A percentile compares a stretch with the other conserved stretches of the same genome.
These are phyloP conservation scores for Westerdykella sp. DNA, from an alignment of 2,329 filamentous ascomycete genomes.

Conservation along the genomic window DNA sequence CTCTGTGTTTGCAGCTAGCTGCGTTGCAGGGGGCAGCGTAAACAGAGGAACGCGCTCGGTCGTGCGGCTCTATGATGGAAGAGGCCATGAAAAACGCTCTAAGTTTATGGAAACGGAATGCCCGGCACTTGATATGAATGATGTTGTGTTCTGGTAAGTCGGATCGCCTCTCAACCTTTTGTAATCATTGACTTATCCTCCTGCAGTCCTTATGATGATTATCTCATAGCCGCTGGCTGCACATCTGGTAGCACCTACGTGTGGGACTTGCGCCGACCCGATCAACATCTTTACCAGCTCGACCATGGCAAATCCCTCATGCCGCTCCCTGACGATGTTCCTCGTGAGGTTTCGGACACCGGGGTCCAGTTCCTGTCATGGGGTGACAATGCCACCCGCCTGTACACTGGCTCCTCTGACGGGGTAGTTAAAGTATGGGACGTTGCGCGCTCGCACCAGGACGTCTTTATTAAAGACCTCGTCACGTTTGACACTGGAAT, in stretches of 20 bases:
- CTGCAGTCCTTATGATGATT: conserved; percentile 41
- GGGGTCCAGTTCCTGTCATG: conserved; percentile 55
- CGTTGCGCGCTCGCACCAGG: conserved; percentile 46
- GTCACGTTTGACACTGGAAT: conserved; percentile 47
- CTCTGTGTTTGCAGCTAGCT: conserved; percentile 50
- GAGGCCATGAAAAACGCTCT: conserved; percentile 26
- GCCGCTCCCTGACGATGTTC: conserved; percentile 40
- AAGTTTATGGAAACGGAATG: conserved; percentile 47
- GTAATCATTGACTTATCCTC: not conserved
- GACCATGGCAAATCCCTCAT: conserved; percentile 47
- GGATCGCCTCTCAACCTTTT: not conserved
- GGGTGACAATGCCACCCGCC: conserved; percentile 46
- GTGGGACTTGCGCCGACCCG: conserved; percentile 51
- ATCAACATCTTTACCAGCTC: conserved; percentile 45
- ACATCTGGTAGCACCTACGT: conserved; percentile 56
- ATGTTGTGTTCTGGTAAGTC: conserved; percentile 47
- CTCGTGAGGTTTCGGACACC: conserved; percentile 49
- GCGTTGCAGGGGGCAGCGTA: conserved; percentile 35
- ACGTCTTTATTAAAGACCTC: conserved; percentile 49
- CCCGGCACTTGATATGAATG: conserved; percentile 56
- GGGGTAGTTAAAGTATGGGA: conserved; percentile 57
- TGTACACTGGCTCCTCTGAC: conserved; percentile 57
- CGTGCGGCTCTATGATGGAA: conserved; percentile 48
- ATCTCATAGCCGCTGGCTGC: conserved; percentile 53
- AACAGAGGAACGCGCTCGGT: conserved; percentile 43